Conservation (phyloP, 371 early-diverging fungal species). For the Circinella minor region DNA sequence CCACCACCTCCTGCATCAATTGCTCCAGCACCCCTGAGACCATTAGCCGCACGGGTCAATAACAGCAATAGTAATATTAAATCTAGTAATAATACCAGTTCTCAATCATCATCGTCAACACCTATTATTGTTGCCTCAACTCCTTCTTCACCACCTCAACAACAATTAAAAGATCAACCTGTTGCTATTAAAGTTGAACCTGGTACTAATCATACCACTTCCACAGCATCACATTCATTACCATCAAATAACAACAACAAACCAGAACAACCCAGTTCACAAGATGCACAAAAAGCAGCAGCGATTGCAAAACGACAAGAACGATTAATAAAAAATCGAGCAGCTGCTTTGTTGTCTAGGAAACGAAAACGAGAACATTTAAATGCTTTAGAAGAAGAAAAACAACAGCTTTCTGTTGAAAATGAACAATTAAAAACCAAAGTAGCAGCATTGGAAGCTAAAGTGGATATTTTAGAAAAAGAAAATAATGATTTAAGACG, state of each 20-base stretch:
- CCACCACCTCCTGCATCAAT: constrained; percentile 14
- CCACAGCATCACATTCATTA: not conserved
- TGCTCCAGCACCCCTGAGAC: constrained; percentile 34
- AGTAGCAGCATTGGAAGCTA: constrained; percentile 64
- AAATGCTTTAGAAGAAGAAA: constrained; percentile 62
- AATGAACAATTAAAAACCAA: constrained; percentile 48
- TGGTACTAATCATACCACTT: not conserved
- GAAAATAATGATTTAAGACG: constrained; percentile 42
- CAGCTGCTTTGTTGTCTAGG: constrained; percentile 86
- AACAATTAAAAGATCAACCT: constrained; percentile 22
- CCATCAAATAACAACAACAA: not conserved
- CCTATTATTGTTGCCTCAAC: not conserved
- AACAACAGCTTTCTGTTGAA: constrained; percentile 16
- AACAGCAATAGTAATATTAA: not conserved
- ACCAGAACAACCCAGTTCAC: constrained; percentile 5
- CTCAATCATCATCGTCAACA: not conserved
- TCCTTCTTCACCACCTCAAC: constrained; percentile 6
- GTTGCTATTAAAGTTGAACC: constrained; percentile 18
- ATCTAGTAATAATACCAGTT: not conserved
- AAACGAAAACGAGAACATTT: constrained; percentile 89
- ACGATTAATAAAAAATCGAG: constrained; percentile 88
- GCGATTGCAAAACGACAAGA: constrained; percentile 74
- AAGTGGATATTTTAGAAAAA: constrained; percentile 38
- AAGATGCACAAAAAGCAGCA: constrained; percentile 32
- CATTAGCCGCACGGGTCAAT: constrained; percentile 10